Evolutionary conservation across 2,329 filamentous ascomycete species (phyloP).

Genomic region (Pseudocercospora eumusae): DNA sequence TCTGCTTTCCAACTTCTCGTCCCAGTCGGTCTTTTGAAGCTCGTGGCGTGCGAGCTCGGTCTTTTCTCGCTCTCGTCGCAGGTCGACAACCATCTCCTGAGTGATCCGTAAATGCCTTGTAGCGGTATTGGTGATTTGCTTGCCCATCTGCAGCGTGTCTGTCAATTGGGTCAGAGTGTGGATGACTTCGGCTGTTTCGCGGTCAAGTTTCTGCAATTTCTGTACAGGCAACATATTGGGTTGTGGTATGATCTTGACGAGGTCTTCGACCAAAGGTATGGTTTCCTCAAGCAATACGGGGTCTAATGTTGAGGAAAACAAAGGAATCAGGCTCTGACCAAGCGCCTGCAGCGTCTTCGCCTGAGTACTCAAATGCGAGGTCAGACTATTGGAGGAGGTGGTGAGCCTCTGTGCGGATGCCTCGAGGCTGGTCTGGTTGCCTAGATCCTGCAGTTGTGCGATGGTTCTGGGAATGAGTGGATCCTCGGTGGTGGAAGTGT

Average conservation of each 20-base stretch:
- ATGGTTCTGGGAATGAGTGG: slow-evolving; percentile 39
- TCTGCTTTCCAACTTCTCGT: slow-evolving; percentile 69
- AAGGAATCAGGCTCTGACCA: slow-evolving; percentile 66
- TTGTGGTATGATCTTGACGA: slow-evolving; percentile 67
- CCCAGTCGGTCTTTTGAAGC: slow-evolving; percentile 80
- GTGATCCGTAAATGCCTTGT: slow-evolving; percentile 76
- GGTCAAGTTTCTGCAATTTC: slow-evolving; percentile 65
- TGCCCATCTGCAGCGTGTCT: slow-evolving; percentile 90
- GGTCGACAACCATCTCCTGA: slow-evolving; percentile 81
- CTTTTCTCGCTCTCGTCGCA: slow-evolving; percentile 78
- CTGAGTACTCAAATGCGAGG: slow-evolving; percentile 73
- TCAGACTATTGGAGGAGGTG: slow-evolving; percentile 50
- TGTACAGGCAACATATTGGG: slow-evolving; percentile 67
- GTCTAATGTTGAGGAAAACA: slow-evolving; percentile 59
- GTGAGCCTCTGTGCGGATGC: slow-evolving; percentile 38
- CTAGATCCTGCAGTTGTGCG: slow-evolving; percentile 39
- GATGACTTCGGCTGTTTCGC: slow-evolving; percentile 68
- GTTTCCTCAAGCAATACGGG: slow-evolving; percentile 67
- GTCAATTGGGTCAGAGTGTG: slow-evolving; percentile 82
- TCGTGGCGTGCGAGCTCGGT: slow-evolving; percentile 80
- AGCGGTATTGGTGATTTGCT: slow-evolving; percentile 81
- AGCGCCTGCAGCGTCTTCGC: slow-evolving; percentile 73
- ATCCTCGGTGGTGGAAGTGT: slow-evolving; percentile 35
- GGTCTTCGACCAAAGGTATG: slow-evolving; percentile 65
- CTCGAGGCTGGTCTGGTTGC: slow-evolving; percentile 40